These are phyloP conservation scores for Rhizopogon vinicolor DNA, from an alignment of 768 basidiomycete genomes.

Conservation along the genomic window DNA sequence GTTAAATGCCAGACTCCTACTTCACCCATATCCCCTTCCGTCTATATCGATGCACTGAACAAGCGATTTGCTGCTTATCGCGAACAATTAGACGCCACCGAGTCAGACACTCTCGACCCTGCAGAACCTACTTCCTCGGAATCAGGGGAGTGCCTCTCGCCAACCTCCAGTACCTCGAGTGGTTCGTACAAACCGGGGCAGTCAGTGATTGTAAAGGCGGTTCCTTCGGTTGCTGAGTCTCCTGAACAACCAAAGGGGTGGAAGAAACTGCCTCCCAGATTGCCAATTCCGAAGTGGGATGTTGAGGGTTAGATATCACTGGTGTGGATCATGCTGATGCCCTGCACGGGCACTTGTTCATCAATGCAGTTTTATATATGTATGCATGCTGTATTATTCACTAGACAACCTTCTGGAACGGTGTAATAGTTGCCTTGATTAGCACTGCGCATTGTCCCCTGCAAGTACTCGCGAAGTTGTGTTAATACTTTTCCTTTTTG, in stretches of 20 bases:
- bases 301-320: background rate
- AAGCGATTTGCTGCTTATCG: background rate
- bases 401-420: too few species aligned
- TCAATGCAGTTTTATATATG: too few species aligned
- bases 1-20: background rate
- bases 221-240: background rate
- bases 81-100: background rate
- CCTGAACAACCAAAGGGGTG: conserved; percentile 7
- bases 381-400: too few species aligned
- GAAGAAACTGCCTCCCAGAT: conserved; percentile 24
- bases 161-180: background rate
- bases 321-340: background rate
- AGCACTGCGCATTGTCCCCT: background rate
- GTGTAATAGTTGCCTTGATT: too few species aligned
- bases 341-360: background rate
- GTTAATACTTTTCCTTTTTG: too few species aligned
- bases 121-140: background rate
- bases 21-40: background rate
- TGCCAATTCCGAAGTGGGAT: conserved; percentile 28
- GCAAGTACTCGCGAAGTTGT: background rate
- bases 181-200: background rate
- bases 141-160: too few species aligned
- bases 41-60: background rate
- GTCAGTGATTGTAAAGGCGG: background rate
- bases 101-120: background rate